Evolutionary conservation across 2,329 filamentous ascomycete species (phyloP).

Genomic region (Fusarium armeniacum): DNA sequence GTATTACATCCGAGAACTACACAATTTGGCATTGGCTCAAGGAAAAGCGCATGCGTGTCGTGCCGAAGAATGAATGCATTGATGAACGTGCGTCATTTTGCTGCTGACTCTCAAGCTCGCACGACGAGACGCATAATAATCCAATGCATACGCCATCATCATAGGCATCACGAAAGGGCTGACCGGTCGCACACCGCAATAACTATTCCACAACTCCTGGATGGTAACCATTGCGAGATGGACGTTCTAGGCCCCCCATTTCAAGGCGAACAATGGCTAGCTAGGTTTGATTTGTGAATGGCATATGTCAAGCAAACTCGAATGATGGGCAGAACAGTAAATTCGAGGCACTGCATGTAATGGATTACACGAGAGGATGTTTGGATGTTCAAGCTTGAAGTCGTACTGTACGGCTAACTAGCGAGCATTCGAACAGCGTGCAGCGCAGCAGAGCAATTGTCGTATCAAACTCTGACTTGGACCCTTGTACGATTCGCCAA

Average conservation of each 20-base stretch:
- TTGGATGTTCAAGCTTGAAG: conserved; percentile 19
- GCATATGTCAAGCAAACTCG: conserved; percentile 27
- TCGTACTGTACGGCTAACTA: conserved; percentile 8
- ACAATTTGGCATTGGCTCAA: not conserved
- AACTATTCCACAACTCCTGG: conserved; percentile 1
- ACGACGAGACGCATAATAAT: conserved; percentile 41
- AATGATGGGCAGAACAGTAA: conserved; percentile 19
- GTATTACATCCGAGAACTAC: conserved; percentile 3
- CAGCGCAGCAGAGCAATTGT: conserved; percentile 26
- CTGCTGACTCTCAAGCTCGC: conserved; percentile 40
- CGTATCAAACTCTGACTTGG: conserved; percentile 23
- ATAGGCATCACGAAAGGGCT: conserved; percentile 34
- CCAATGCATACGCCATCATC: conserved; percentile 36
- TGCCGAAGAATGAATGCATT: conserved; percentile 16
- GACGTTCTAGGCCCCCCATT: conserved; percentile 7
- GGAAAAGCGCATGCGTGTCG: conserved; percentile 23
- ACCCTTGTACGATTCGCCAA: conserved; percentile 20
- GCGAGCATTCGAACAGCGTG: conserved; percentile 9
- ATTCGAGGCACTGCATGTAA: conserved; percentile 13
- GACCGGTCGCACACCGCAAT: conserved; percentile 35
- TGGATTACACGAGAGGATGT: conserved; percentile 19
- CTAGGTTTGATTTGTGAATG: conserved; percentile 11
- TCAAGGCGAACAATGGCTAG: conserved; percentile 33
- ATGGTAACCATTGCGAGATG: conserved; percentile 18
- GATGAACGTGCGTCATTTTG: conserved; percentile 31